Conservation (phyloP, 2,329 filamentous ascomycete genomes). For the Calonectria hawksworthii region DNA sequence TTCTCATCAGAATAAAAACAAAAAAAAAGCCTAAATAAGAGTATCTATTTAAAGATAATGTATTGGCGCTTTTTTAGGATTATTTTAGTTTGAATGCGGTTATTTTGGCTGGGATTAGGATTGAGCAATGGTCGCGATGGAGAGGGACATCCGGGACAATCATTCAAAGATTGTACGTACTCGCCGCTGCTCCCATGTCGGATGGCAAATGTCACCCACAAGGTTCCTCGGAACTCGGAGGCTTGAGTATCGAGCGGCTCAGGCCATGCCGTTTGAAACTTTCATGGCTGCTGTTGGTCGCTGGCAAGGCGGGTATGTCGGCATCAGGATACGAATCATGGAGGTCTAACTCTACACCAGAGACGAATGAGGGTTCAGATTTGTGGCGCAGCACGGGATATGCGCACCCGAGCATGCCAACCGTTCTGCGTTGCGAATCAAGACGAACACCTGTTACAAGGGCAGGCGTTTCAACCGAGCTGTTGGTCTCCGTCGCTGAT, state of each 20-base stretch:
- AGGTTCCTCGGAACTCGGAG: not conserved
- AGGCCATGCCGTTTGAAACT: not conserved
- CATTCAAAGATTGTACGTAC: not conserved
- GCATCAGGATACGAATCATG: constrained; percentile 29
- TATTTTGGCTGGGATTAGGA: not conserved
- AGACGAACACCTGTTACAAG: not conserved
- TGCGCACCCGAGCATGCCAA: not conserved
- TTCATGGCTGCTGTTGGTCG: constrained; percentile 2
- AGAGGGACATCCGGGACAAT: not conserved
- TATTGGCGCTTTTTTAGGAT: not conserved
- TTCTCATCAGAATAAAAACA: not conserved
- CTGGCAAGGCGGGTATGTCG: constrained; percentile 33
- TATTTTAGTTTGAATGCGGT: not conserved
- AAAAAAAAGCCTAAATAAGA: not conserved
- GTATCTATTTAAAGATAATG: too few relatives aligned
- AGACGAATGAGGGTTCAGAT: constrained; percentile 22
- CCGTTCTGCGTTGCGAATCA: not conserved
- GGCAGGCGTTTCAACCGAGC: not conserved
- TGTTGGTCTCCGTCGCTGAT: not conserved
- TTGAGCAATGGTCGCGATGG: not conserved
- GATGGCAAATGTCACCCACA: not conserved
- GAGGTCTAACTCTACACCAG: not conserved
- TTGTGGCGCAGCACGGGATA: constrained; percentile 36
- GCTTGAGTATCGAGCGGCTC: not conserved
- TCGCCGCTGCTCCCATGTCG: not conserved